A percentile compares a stretch with the other conserved stretches of the same genome.
phyloP scores from a whole-genome alignment of 352 stramenopile genomes.

The Pythium apleroticum region DNA sequence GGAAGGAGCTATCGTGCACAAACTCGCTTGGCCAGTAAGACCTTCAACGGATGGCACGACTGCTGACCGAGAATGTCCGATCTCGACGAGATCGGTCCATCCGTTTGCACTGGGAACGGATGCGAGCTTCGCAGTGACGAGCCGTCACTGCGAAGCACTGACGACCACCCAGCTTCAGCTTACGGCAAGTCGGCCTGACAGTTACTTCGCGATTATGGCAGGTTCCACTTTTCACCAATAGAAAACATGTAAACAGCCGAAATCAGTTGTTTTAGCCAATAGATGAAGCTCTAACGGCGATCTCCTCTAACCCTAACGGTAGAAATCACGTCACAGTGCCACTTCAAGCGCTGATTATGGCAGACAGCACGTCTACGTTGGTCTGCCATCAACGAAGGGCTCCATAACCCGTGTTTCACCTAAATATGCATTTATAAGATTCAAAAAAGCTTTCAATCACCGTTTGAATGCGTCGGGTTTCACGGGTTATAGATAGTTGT shows the following conservation, averaged over 20 bases:
- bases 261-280: not conserved
- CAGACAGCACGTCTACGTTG: not conserved
- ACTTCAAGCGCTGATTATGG: slow-evolving; percentile 6
- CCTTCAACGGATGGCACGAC: no score
- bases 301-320: not conserved
- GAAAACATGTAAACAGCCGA: no score
- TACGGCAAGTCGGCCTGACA: not conserved
- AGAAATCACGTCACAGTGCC: not conserved
- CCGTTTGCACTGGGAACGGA: not conserved
- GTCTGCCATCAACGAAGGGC: not conserved
- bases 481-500: not conserved
- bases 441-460: not conserved
- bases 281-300: no score
- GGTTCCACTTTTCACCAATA: not conserved
- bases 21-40: no score
- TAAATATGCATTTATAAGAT: not conserved
- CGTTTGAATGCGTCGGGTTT: not conserved
- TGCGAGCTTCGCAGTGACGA: not conserved
- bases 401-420: not conserved
- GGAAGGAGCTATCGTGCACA: no score
- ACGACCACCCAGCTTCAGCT: not conserved
- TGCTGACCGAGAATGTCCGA: no score
- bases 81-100: no score
- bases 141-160: no score
- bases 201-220: not conserved